A percentile compares a stretch with the other conserved stretches of the same genome.
phyloP scores from a whole-genome alignment of 352 stramenopile species.

The Globisporangium yorkense region DNA sequence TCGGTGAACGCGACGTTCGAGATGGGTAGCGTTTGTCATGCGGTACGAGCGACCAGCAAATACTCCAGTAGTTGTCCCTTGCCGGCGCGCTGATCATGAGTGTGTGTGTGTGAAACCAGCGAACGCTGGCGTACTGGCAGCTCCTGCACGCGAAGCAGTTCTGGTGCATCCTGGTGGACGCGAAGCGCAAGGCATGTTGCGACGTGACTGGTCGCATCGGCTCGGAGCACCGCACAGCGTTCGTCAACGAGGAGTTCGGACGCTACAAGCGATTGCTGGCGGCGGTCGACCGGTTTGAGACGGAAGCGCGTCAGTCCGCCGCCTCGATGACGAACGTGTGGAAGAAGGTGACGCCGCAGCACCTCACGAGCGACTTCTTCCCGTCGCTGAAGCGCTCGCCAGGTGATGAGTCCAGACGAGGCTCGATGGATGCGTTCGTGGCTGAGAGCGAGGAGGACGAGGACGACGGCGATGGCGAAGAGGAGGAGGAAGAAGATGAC shows the following conservation, averaged over 20 bases:
- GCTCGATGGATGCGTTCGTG: slow-evolving; percentile 55
- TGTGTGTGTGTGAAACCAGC: slow-evolving; percentile 23
- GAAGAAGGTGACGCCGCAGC: slow-evolving; percentile 42
- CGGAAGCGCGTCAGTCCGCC: slow-evolving; percentile 31
- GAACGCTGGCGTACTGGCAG: slow-evolving; percentile 72
- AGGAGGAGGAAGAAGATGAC: slow-evolving; percentile 37
- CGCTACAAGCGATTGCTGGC: slow-evolving; percentile 62
- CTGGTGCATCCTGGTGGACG: slow-evolving; percentile 67
- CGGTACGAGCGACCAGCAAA: slow-evolving; percentile 27
- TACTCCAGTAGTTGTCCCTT: background rate
- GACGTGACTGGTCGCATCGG: slow-evolving; percentile 42
- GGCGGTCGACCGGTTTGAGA: slow-evolving; percentile 63
- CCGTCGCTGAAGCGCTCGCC: slow-evolving; percentile 3
- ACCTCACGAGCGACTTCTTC: slow-evolving; percentile 48
- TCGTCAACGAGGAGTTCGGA: slow-evolving; percentile 66
- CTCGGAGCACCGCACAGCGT: slow-evolving; percentile 27
- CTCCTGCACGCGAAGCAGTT: slow-evolving; percentile 57
- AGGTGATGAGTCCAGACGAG: slow-evolving; percentile 23
- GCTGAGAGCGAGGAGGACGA: slow-evolving; percentile 45
- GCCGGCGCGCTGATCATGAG: background rate
- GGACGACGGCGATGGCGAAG: slow-evolving; percentile 29
- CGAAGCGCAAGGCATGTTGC: slow-evolving; percentile 36
- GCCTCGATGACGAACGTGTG: slow-evolving; percentile 56
- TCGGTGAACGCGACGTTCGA: slow-evolving; percentile 38
- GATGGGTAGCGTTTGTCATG: slow-evolving; percentile 75